These are phyloP conservation scores for Penicillium pulvis DNA, from an alignment of 495 filamentous ascomycete species.

Conservation along the genomic window DNA sequence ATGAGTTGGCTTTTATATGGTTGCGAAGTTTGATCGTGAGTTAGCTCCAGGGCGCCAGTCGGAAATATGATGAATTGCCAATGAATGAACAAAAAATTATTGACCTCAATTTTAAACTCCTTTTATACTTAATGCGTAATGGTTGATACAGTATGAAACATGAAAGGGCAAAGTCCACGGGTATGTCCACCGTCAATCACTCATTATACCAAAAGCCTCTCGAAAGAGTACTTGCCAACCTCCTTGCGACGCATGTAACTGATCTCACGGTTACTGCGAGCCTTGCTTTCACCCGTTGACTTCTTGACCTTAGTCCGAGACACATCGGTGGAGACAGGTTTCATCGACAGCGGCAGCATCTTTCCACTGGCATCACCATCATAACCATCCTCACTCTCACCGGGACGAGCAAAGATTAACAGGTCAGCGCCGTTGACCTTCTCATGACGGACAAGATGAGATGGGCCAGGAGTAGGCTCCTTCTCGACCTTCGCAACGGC, in stretches of 20 bases:
- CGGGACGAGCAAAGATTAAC: conserved; percentile 36
- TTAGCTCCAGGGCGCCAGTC: neutral
- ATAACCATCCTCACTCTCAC: conserved; percentile 36
- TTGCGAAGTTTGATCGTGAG: too few species aligned
- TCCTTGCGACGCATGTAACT: conserved; percentile 71
- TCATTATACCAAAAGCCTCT: conserved; percentile 63
- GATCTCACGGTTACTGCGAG: conserved; percentile 66
- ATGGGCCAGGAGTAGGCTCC: conserved; percentile 13
- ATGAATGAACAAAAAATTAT: neutral
- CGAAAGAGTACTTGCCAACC: conserved; percentile 74
- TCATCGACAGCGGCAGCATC: conserved; percentile 69
- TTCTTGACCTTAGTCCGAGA: conserved; percentile 48
- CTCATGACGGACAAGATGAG: conserved; percentile 37
- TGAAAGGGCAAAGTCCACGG: conserved; percentile 10
- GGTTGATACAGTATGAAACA: conserved; percentile 28
- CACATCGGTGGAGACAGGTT: conserved; percentile 62
- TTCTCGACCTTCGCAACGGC: conserved; percentile 17
- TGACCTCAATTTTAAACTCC: conserved; percentile 23
- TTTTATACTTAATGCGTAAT: conserved; percentile 26
- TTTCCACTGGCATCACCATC: conserved; percentile 42
- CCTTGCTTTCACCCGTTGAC: conserved; percentile 57
- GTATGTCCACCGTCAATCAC: conserved; percentile 12
- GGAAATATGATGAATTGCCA: neutral
- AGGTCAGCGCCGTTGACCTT: conserved; percentile 49
- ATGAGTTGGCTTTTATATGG: neutral